Evolutionary conservation across 331 rosid genomes (phyloP).

Genomic region (Pyracantha coccinea): DNA sequence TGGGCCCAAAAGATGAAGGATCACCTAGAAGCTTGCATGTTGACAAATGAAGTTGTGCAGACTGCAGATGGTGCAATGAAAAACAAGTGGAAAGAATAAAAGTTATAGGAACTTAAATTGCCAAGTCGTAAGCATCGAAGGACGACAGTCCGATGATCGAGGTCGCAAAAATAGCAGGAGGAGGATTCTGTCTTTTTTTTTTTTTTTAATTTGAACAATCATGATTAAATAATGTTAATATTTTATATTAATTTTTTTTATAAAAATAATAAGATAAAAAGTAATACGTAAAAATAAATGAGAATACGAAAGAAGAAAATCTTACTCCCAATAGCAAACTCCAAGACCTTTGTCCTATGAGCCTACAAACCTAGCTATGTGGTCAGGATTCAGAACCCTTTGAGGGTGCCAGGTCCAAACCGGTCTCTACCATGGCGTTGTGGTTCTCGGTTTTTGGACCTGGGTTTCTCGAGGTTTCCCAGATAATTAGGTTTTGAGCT

Average conservation of each 20-base stretch:
- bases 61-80: background rate
- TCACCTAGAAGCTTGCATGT: background rate
- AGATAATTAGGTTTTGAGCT: no score
- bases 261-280: no score
- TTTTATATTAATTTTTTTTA: no score
- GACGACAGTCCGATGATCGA: slow-evolving; percentile 11
- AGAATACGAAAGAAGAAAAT: no score
- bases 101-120: background rate
- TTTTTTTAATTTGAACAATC: no score
- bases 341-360: slow-evolving; percentile 27
- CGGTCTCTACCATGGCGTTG: background rate
- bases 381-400: no score
- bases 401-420: background rate
- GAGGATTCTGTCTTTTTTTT: no score
- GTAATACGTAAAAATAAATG: no score
- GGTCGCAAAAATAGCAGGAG: background rate
- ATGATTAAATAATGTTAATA: no score
- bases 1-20: background rate
- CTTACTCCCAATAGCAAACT: slow-evolving; percentile 7
- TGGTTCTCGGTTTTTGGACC: background rate
- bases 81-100: background rate
- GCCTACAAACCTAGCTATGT: slow-evolving; percentile 5
- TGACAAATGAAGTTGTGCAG: background rate
- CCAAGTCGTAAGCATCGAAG: slow-evolving; percentile 7
- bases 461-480: background rate